Evolutionary conservation across 1,284 basidiomycete species (phyloP), one percentile per base, ranked within the genome.

Genomic region (Microbotryum saponariae): DNA sequence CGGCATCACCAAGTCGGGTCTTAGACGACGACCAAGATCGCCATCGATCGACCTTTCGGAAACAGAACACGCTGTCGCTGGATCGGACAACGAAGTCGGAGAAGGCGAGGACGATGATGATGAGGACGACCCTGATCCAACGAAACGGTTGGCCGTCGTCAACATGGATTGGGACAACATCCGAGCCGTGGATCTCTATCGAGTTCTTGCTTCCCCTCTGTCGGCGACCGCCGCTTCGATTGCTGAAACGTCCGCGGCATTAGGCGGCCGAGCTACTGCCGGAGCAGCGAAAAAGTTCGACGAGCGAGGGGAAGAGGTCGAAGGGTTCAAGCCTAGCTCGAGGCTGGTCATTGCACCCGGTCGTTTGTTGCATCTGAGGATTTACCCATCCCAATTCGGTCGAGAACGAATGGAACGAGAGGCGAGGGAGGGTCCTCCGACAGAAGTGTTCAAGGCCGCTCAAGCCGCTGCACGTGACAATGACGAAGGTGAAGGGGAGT

Each of bases 81-180:
- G 65, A 46, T 61, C 59, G 1, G 75, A 77, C 3, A 73, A 66
- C 20, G 70, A 72, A 1, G 75, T 71, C 0, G 74, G 73, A 6
- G 75, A 74, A n/a, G 71, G 71, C 0, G 78, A 77, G 31, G 74
- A 77, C 16, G 75, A 75, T 33, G 68, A 67, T 14, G 64, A 65
- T 42, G 68, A 67, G 21, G 67, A 64, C 42, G 73, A 79, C n/a
- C 73, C 74, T 5, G 71, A 74, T 18, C 75, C 77, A 2, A 90
- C 89, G 1, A 81, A 79, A 52, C 82, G 94, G 16, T 77, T 97
- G 7, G 96, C 94, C 0, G 84, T 88, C 31, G 94, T 99, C 69
- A 97, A 98, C 74, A 82, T 98, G 63, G 96, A 99, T 77, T 99
- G 96, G 96, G 96, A 98, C 76, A 84, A 97, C 77, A 84, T 98